Evolutionary conservation across 768 basidiomycete species (phyloP).

Genomic region (Pulveroboletus sp.): DNA sequence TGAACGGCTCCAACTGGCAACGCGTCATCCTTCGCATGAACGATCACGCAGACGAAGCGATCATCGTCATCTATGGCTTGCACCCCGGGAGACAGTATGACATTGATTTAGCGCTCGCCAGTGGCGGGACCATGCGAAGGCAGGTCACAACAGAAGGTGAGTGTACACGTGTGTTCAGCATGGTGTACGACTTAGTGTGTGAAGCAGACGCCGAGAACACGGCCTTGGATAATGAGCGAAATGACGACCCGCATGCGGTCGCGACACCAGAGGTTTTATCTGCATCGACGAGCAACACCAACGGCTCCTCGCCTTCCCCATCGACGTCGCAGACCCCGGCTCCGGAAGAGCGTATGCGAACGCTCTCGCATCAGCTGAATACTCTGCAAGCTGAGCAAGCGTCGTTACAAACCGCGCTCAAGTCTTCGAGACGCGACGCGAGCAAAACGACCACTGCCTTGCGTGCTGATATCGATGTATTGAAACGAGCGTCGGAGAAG

Average conservation of each 20-base stretch:
- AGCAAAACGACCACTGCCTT: constrained; percentile 82
- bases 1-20: constrained; percentile 78
- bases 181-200: constrained; percentile 4
- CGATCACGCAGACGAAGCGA: constrained; percentile 80
- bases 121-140: constrained; percentile 55
- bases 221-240: constrained; percentile 20
- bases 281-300: constrained; percentile 28
- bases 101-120: constrained; percentile 76
- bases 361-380: constrained; percentile 68
- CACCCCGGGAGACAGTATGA: constrained; percentile 90
- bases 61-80: constrained; percentile 88
- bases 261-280: constrained; percentile 13
- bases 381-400: constrained; percentile 65
- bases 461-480: constrained; percentile 78
- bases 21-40: constrained; percentile 76
- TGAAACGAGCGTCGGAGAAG: constrained; percentile 84
- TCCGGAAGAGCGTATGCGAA: constrained; percentile 62
- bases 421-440: constrained; percentile 73
- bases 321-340: constrained; percentile 36
- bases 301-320: constrained; percentile 16
- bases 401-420: constrained; percentile 64
- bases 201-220: constrained; percentile 21
- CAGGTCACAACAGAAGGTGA: constrained; percentile 69
- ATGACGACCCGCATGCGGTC: constrained; percentile 15
- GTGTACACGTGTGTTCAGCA: constrained; percentile 19